A percentile compares a stretch with the other conserved stretches of the same genome.
phyloP scores from a whole-genome alignment of 306 rosid species.

The Cercis canadensis region DNA sequence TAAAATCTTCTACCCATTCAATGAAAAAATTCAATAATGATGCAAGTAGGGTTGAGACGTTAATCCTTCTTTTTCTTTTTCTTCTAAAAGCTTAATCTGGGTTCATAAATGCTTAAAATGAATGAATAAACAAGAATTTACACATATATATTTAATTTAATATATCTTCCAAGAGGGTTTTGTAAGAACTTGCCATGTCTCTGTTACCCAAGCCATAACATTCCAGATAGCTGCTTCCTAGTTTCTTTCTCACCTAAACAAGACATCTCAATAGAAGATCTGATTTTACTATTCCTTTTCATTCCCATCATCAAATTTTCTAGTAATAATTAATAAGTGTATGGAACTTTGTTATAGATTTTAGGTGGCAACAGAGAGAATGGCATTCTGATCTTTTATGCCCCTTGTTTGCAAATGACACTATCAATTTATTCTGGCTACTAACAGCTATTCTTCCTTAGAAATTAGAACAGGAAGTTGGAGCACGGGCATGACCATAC shows the following conservation, averaged over 20 bases:
- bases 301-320: background rate
- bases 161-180: too few relatives aligned
- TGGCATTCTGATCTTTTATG: background rate
- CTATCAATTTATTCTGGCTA: background rate
- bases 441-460: background rate
- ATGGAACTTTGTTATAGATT: background rate
- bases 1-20: background rate
- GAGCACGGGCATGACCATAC: background rate
- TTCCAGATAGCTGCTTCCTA: too few relatives aligned
- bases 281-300: background rate
- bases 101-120: too few relatives aligned
- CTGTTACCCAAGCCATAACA: too few relatives aligned
- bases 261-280: too few relatives aligned
- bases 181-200: too few relatives aligned
- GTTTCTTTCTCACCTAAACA: too few relatives aligned
- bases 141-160: too few relatives aligned
- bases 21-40: background rate
- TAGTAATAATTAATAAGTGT: background rate
- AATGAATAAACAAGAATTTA: too few relatives aligned
- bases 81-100: too few relatives aligned
- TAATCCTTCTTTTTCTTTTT: background rate
- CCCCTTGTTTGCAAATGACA: background rate
- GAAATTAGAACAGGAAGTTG: background rate
- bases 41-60: background rate
- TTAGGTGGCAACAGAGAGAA: background rate